Percentiles rank a stretch among this genome's conserved stretches.
These are phyloP conservation scores for Dimocarpus longan DNA, from an alignment of 345 rosid genomes.

Conservation along the genomic window DNA sequence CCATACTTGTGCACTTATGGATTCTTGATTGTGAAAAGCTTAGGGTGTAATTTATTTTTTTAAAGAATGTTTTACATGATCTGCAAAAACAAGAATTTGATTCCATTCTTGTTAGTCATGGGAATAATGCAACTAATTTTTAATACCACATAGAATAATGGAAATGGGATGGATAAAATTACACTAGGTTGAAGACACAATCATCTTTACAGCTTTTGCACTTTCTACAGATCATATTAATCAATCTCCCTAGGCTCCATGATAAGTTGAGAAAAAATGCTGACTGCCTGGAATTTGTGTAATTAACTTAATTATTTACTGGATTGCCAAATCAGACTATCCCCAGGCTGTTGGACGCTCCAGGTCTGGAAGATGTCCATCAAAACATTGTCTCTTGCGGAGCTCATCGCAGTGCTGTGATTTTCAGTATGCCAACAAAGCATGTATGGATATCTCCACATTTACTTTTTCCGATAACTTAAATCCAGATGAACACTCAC, in stretches of 20 bases:
- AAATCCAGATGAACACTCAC: neutral
- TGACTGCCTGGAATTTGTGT: neutral
- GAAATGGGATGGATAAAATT: neutral
- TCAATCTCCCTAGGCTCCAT: neutral
- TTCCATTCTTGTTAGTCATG: neutral
- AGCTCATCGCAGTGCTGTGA: conserved; percentile 85
- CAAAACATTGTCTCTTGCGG: conserved; percentile 81
- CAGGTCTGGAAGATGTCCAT: conserved; percentile 63
- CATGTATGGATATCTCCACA: neutral
- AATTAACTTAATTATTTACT: conserved; percentile 26
- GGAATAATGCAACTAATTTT: neutral
- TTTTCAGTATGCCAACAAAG: conserved; percentile 55
- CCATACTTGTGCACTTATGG: neutral
- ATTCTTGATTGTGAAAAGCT: neutral
- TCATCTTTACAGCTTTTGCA: neutral
- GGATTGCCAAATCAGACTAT: conserved; percentile 59
- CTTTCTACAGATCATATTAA: neutral
- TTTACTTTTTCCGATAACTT: neutral
- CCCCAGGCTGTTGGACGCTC: conserved; percentile 89
- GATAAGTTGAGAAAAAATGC: neutral
- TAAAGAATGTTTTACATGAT: neutral
- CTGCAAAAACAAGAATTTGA: neutral
- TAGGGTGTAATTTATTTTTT: neutral
- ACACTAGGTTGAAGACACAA: neutral
- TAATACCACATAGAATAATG: neutral